Percentiles rank a stretch among this genome's conserved stretches.
Evolutionary conservation across 2,329 filamentous ascomycete species (phyloP).

Genomic region (Aspergillus latus): DNA sequence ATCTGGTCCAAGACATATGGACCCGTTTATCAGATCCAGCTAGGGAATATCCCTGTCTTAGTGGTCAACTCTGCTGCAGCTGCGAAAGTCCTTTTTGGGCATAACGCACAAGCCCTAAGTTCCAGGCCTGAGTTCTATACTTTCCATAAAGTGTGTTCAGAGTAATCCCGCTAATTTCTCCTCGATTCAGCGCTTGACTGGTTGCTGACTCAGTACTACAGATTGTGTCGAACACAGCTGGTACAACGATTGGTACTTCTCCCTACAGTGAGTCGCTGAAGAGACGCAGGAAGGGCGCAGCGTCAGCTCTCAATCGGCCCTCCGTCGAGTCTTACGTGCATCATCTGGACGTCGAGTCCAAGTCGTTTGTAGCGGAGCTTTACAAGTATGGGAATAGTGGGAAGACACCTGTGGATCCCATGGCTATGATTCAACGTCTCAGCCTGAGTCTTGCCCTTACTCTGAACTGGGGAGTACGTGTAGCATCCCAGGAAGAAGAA

Average conservation of each 20-base stretch:
- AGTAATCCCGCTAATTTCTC: neutral
- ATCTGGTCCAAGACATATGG: conserved; percentile 54
- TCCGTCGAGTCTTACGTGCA: conserved; percentile 63
- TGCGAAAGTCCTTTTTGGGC: conserved; percentile 53
- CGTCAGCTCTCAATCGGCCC: conserved; percentile 64
- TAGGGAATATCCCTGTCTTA: conserved; percentile 58
- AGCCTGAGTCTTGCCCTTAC: conserved; percentile 63
- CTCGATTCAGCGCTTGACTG: neutral
- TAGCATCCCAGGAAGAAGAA: conserved; percentile 59
- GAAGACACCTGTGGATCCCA: conserved; percentile 57
- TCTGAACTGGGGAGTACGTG: conserved; percentile 65
- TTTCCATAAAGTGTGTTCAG: conserved; percentile 54
- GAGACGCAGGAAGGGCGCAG: conserved; percentile 63
- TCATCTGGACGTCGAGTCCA: conserved; percentile 63
- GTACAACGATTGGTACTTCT: conserved; percentile 67
- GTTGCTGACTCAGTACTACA: conserved; percentile 25
- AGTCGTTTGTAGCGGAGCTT: conserved; percentile 62
- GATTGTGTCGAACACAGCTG: conserved; percentile 64
- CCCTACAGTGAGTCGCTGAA: conserved; percentile 67
- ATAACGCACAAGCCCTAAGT: conserved; percentile 55
- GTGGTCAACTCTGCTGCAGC: conserved; percentile 57
- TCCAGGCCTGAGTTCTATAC: conserved; percentile 60
- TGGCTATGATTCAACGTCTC: conserved; percentile 67
- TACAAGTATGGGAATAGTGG: conserved; percentile 59
- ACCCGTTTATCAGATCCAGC: conserved; percentile 57